Conservation (phyloP, 2,329 filamentous ascomycete genomes). For the Scytalidium sp. region DNA sequence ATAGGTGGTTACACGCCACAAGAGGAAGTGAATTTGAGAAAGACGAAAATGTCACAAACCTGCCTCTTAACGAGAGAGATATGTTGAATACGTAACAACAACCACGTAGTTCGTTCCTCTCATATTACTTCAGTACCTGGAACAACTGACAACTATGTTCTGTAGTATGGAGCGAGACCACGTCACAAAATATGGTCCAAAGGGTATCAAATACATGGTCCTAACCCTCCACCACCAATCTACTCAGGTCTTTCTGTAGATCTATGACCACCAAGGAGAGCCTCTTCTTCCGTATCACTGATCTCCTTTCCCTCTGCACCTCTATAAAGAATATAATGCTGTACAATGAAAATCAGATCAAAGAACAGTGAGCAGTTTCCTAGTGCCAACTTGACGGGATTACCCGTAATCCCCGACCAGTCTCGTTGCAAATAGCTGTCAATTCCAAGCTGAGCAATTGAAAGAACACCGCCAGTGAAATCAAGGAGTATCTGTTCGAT, state of each 20-base stretch:
- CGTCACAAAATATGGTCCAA: neutral
- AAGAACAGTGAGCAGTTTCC: slow-evolving; percentile 85
- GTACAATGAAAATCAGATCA: slow-evolving; percentile 79
- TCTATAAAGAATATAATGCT: slow-evolving; percentile 84
- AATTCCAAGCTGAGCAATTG: slow-evolving; percentile 75
- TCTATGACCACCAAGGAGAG: neutral
- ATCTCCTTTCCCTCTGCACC: slow-evolving; percentile 9
- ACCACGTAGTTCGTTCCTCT: no score
- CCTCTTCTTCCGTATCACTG: slow-evolving; percentile 12
- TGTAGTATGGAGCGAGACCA: no score
- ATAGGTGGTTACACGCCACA: no score
- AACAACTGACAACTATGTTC: no score
- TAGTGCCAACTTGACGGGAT: slow-evolving; percentile 85
- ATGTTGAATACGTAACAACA: no score
- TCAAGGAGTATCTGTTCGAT: slow-evolving; percentile 84
- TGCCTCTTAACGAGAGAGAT: no score
- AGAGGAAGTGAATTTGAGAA: no score
- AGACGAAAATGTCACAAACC: no score
- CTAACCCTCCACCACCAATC: neutral
- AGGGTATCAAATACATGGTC: neutral
- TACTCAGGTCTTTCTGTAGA: neutral
- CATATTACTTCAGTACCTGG: no score
- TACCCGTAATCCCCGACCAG: slow-evolving; percentile 88
- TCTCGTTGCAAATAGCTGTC: slow-evolving; percentile 82
- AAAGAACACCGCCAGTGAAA: slow-evolving; percentile 76